Evolutionary conservation across 345 rosid species (phyloP).

Genomic region (Capsella bursapastoris): DNA sequence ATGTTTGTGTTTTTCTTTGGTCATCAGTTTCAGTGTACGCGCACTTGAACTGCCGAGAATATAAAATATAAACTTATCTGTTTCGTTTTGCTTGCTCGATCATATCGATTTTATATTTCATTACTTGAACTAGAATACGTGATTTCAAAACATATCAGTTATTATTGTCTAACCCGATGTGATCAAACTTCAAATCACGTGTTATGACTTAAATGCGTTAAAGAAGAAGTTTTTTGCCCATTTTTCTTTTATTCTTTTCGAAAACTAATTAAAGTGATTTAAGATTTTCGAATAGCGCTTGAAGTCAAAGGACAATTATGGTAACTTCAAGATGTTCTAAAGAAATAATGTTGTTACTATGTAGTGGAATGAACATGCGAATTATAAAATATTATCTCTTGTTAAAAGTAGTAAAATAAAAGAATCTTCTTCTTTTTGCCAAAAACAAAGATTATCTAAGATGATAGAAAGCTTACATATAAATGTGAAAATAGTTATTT

Average conservation of each 20-base stretch:
- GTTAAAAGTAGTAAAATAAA: background rate
- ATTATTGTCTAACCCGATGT: background rate
- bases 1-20: slow-evolving; percentile 30
- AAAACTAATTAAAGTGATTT: background rate
- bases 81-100: slow-evolving; percentile 3
- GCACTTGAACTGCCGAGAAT: slow-evolving; percentile 9
- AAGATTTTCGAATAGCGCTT: slow-evolving; percentile 6
- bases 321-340: background rate
- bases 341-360: background rate
- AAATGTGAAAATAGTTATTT: slow-evolving; percentile 4
- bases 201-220: background rate
- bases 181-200: background rate
- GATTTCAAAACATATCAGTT: slow-evolving; percentile 1
- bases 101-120: slow-evolving; percentile 1
- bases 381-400: slow-evolving; percentile 28
- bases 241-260: too few relatives aligned
- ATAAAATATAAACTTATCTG: background rate
- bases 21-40: slow-evolving; percentile 13
- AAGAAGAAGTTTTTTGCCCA: background rate
- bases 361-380: slow-evolving; percentile 25
- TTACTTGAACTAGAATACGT: slow-evolving; percentile 2
- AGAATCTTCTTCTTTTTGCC: background rate
- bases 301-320: slow-evolving; percentile 19
- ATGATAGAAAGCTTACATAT: background rate
- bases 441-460: slow-evolving; percentile 1